A percentile compares a stretch with the other conserved stretches of the same genome.
These are phyloP conservation scores for Sclerotiophoma versabilis DNA, from an alignment of 2,329 filamentous ascomycete species.

Conservation along the genomic window DNA sequence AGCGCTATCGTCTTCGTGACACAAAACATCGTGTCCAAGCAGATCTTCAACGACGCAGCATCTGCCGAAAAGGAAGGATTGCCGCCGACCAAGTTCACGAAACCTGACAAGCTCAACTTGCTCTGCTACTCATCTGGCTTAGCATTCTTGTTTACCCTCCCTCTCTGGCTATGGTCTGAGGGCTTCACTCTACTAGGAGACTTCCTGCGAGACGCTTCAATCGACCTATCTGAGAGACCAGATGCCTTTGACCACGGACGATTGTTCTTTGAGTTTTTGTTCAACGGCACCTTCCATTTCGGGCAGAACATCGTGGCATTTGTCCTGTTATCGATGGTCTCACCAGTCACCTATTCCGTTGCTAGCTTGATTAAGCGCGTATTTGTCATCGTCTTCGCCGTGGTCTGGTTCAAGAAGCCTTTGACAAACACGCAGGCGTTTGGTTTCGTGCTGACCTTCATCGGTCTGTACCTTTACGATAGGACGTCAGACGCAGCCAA, in stretches of 20 bases:
- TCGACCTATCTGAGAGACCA: constrained; percentile 78
- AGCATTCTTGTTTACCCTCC: constrained; percentile 85
- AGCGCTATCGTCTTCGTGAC: constrained; percentile 96
- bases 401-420: constrained; percentile 93
- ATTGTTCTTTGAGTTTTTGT: constrained; percentile 82
- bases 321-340: constrained; percentile 87
- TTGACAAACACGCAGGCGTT: constrained; percentile 83
- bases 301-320: constrained; percentile 96
- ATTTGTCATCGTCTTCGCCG: constrained; percentile 93
- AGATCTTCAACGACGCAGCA: constrained; percentile 93
- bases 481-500: constrained; percentile 87
- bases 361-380: constrained; percentile 96
- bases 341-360: constrained; percentile 95
- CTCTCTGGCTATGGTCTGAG: constrained; percentile 93
- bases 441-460: constrained; percentile 86
- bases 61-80: constrained; percentile 77
- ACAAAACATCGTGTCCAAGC: constrained; percentile 98
- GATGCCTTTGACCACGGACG: constrained; percentile 71
- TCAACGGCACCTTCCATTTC: constrained; percentile 97
- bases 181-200: constrained; percentile 79
- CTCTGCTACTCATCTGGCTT: constrained; percentile 96
- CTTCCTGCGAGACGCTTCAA: constrained; percentile 79
- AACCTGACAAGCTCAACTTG: constrained; percentile 95
- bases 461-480: constrained; percentile 95
- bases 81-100: constrained; percentile 67